Evolutionary conservation across 1,284 basidiomycete genomes (phyloP).

Genomic region (Phellopilus nigrolimitatus): DNA sequence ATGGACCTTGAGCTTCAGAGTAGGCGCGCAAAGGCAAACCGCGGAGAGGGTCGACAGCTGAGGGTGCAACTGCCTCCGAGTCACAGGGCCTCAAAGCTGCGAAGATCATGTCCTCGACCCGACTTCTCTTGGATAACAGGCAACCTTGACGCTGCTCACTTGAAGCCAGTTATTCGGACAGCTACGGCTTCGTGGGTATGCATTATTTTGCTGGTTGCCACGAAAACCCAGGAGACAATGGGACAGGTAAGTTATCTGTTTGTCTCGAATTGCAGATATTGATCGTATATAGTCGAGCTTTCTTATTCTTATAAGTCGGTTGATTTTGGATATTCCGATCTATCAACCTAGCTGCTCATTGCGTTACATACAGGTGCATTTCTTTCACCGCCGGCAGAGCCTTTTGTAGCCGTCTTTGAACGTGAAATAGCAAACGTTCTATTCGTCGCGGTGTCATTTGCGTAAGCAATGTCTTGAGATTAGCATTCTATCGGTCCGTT

Average conservation of each 20-base stretch:
- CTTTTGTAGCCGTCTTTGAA: constrained; percentile 65
- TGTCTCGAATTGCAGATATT: neutral
- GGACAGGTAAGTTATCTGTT: constrained; percentile 21
- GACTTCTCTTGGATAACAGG: constrained; percentile 5
- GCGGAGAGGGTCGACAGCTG: neutral
- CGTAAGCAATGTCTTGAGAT: constrained; percentile 39
- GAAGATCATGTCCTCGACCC: neutral
- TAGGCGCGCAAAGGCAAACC: neutral
- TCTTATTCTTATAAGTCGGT: constrained; percentile 10
- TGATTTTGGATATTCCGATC: neutral
- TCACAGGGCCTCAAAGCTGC: constrained; percentile 1
- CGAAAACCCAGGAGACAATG: constrained; percentile 23
- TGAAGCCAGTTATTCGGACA: constrained; percentile 29
- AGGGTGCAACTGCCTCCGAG: neutral
- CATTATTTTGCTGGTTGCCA: constrained; percentile 27
- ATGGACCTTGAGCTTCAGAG: neutral
- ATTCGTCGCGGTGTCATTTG: constrained; percentile 50
- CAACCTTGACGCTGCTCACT: constrained; percentile 6
- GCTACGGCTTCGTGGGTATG: constrained; percentile 29
- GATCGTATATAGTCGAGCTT: constrained; percentile 12
- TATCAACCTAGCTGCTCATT: neutral
- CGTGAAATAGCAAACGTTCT: constrained; percentile 40
- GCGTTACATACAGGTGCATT: constrained; percentile 43
- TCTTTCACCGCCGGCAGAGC: constrained; percentile 63
- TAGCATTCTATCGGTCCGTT: constrained; percentile 5